Evolutionary conservation across 2,329 filamentous ascomycete genomes (phyloP), one percentile per base, ranked within the genome.

Genomic region (Phialocephala sp.): DNA sequence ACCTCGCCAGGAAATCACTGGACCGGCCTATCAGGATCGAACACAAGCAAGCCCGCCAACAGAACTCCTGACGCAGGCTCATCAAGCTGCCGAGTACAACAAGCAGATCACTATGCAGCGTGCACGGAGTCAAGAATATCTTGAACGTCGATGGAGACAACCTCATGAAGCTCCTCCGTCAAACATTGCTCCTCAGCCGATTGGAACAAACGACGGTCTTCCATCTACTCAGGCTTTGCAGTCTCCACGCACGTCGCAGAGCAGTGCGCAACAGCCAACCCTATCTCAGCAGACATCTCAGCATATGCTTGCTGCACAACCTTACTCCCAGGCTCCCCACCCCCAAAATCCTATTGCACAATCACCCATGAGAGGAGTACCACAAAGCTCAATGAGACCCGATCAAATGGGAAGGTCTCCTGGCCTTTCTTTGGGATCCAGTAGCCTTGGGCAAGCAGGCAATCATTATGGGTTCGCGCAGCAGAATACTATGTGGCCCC

Each of bases 61-160:
- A 56, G 94, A 98, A 73, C 88, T 98, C 62, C 84, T 95, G 70
- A 90, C 91, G 55, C 93, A 97, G 77, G 92, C 93, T 35, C 88
- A 92, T 59, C 92, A 97, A 69, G 91, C 94, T 20, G 92, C 93
- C 65, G 94, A 98, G 72, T 97, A 91, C 80, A 98, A 94, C 80
- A 93, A 95, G 73, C 86, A 87, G 56, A 83, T 98, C 60, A 93
- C 91, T 74, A 87, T 91, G 72, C 91, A 94, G 77, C 90, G 94
- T 65, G 88, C 88, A 45, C 89, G 91, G 79, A 91, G 95, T 65
- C 87, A 84, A 66, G 89, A 94, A 65, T 96, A 93, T 71, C 83
- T 97, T 69, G 89, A 94, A 62, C 89, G 88, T 63, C 86, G 93
- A 70, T 98, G 94, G 91, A 87, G 90, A 69, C 86, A 91, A 67